Evolutionary conservation across 768 basidiomycete genomes (phyloP).

Genomic region (Candolleomyces aberdarensis): DNA sequence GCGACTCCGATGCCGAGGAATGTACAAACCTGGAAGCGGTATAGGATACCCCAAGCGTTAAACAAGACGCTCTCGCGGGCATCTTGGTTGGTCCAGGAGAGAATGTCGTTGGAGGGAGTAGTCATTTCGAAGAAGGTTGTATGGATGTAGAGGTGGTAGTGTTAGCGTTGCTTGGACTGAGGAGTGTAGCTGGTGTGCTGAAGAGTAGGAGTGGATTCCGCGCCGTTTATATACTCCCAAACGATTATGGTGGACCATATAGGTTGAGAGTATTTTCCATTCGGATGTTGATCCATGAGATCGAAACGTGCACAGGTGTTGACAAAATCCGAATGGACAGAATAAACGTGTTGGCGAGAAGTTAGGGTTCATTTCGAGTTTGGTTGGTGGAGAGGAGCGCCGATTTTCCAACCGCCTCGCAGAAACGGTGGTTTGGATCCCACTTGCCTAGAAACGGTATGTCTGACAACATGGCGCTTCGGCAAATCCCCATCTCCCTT

Average conservation of each 20-base stretch:
- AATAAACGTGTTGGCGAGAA: slow-evolving; percentile 63
- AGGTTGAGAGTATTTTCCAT: slow-evolving; percentile 40
- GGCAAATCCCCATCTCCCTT: slow-evolving; percentile 22
- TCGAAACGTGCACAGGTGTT: slow-evolving; percentile 74
- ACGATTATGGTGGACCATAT: slow-evolving; percentile 27
- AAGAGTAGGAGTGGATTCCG: slow-evolving; percentile 27
- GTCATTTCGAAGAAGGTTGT: slow-evolving; percentile 37
- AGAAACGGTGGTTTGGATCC: slow-evolving; percentile 13
- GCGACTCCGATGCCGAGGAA: slow-evolving; percentile 9
- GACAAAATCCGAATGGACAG: slow-evolving; percentile 53
- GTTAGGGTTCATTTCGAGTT: slow-evolving; percentile 57
- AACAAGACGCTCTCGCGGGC: slow-evolving; percentile 81
- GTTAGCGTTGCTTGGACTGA: slow-evolving; percentile 6
- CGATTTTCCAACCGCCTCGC: slow-evolving; percentile 54
- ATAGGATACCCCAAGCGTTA: slow-evolving; percentile 76
- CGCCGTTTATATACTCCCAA: slow-evolving; percentile 57
- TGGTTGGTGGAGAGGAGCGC: slow-evolving; percentile 71
- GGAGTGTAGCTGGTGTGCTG: slow-evolving; percentile 20
- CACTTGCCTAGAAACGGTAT: slow-evolving; percentile 16
- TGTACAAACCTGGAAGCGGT: slow-evolving; percentile 68
- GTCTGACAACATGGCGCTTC: slow-evolving; percentile 23
- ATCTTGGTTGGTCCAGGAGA: slow-evolving; percentile 87
- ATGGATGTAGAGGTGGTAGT: slow-evolving; percentile 14
- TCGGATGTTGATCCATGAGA: slow-evolving; percentile 56
- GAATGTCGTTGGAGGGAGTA: slow-evolving; percentile 59